A percentile compares a stretch with the other conserved stretches of the same genome.
phyloP scores from a whole-genome alignment of 352 stramenopile genomes.

The Phytophthora chlamydospora region DNA sequence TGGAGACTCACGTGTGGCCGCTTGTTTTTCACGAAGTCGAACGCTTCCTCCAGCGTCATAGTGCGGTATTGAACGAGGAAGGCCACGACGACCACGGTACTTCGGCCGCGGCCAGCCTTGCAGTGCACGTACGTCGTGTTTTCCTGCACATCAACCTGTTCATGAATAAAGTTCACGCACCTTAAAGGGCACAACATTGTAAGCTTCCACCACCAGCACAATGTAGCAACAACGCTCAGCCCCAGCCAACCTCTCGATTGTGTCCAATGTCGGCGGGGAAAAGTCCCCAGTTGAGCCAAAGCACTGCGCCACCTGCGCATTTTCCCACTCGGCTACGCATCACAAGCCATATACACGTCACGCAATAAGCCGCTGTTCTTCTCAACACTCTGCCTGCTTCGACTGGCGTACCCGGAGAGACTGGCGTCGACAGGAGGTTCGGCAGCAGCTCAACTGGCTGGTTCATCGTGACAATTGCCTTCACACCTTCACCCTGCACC shows the following conservation, averaged over 20 bases:
- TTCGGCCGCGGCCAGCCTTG: constrained; percentile 79
- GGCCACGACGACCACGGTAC: constrained; percentile 73
- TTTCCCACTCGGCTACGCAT: constrained; percentile 57
- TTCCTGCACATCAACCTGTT: constrained; percentile 55
- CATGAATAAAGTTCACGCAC: constrained; percentile 69
- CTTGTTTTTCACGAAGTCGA: constrained; percentile 58
- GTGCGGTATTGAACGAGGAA: constrained; percentile 70
- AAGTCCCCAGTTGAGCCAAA: constrained; percentile 76
- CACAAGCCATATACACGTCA: background rate
- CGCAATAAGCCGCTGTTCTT: background rate
- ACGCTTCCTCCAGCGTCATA: constrained; percentile 62
- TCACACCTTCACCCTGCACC: constrained; percentile 58
- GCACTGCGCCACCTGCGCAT: constrained; percentile 55
- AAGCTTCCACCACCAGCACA: background rate
- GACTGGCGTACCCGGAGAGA: constrained; percentile 52
- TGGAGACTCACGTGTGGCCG: constrained; percentile 72
- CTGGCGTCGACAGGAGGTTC: constrained; percentile 64
- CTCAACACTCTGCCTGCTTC: background rate
- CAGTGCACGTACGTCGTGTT: constrained; percentile 82
- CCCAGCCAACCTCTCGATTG: constrained; percentile 45
- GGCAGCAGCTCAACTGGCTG: constrained; percentile 67
- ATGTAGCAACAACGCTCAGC: background rate
- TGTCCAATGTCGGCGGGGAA: constrained; percentile 66
- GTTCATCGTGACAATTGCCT: constrained; percentile 84
- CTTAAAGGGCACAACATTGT: constrained; percentile 13